These are phyloP conservation scores for Apiotrichum mycotoxinovorans DNA, from an alignment of 1,284 basidiomycete species.

Conservation along the genomic window DNA sequence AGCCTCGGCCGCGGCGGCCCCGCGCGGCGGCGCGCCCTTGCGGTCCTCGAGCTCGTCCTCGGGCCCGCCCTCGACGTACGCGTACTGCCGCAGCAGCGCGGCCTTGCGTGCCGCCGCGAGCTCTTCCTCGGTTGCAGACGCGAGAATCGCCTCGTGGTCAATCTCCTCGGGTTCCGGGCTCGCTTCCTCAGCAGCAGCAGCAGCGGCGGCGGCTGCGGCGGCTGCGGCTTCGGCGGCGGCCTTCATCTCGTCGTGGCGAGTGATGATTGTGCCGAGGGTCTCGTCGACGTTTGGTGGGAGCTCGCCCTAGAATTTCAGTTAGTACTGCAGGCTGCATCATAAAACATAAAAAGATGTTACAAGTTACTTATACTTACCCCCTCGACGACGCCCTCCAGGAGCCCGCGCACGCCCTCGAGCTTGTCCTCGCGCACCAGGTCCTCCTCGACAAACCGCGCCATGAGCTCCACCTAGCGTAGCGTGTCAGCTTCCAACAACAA, in stretches of 20 bases:
- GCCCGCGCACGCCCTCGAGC: slow-evolving; percentile 47
- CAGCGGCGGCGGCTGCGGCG: not conserved
- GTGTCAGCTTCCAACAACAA: not conserved
- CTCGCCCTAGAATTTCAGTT: slow-evolving; percentile 21
- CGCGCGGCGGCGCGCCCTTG: slow-evolving; percentile 27
- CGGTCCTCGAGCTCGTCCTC: slow-evolving; percentile 20
- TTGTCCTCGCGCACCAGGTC: slow-evolving; percentile 49
- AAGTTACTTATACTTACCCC: slow-evolving; percentile 18
- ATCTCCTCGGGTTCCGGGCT: slow-evolving; percentile 1
- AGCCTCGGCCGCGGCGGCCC: slow-evolving; percentile 22
- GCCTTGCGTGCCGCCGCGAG: slow-evolving; percentile 35
- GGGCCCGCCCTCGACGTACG: slow-evolving; percentile 42
- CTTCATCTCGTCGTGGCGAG: slow-evolving; percentile 34
- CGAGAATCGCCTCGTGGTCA: slow-evolving; percentile 29
- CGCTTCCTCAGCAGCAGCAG: slow-evolving; percentile 9
- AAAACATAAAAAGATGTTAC: not conserved
- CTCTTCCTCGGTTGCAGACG: slow-evolving; percentile 43
- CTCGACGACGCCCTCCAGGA: slow-evolving; percentile 48
- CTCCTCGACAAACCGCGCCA: slow-evolving; percentile 49
- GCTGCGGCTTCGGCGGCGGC: slow-evolving; percentile 20
- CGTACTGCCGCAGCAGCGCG: slow-evolving; percentile 46
- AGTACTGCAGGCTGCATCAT: too few species aligned
- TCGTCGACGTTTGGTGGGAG: slow-evolving; percentile 31
- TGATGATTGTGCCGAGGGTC: slow-evolving; percentile 31
- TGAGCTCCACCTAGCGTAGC: slow-evolving; percentile 43